Base-by-base conservation (phyloP, 2,329 filamentous ascomycete genomes). In the Nigrospora oryzae region DNA sequence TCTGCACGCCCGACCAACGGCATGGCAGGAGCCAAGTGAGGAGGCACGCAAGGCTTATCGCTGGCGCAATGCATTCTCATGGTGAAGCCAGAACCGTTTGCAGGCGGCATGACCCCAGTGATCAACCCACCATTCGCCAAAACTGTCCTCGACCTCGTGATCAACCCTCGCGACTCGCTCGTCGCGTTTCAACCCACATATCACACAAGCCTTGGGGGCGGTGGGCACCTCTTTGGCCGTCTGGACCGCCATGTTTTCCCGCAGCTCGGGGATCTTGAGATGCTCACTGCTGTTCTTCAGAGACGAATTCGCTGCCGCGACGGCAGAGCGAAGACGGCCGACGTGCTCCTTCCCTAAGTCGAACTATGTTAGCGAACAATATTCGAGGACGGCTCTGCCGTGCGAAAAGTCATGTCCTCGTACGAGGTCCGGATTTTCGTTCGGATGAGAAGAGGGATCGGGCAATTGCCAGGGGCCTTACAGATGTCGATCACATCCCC, bases 111-210 rank as follows among this genome's bases (percentile, higher is more conserved):
- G 86, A 0, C 84, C 88, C 84, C 89, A 90, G 62, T 91, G 84
- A 38, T 96, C 89, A 36, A 85, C 73, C 91, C 91, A 97, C 88
- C 89, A 97, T 68, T 97, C 91, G 12, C 89, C 89, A 70, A 96
- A 96, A 61, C 86, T 89, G 63, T 97, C 91, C 56, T 91, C 83
- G 10, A 94, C 80, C 23, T 83, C 74, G 43, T 82, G 69, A 57
- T 95, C 89, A 32, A 93, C 77, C 57, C 83, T 88, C 16, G 69
- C 63, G 11, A 96, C 73, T 41, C 91, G 76, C 66, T 97, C 91
- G 36, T 95, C 89, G 51, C 91, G 74, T 67, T 87, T 93, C 51
- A 97, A 65, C 0, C 91, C 91, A 63, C 91, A 97, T 31, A 97
- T 69, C 42, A 90, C 77, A 65, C 91, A 97, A 1, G 83, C 71